Base-by-base conservation (phyloP, 805 yeast species). In the Wickerhamiella bombiphila region DNA sequence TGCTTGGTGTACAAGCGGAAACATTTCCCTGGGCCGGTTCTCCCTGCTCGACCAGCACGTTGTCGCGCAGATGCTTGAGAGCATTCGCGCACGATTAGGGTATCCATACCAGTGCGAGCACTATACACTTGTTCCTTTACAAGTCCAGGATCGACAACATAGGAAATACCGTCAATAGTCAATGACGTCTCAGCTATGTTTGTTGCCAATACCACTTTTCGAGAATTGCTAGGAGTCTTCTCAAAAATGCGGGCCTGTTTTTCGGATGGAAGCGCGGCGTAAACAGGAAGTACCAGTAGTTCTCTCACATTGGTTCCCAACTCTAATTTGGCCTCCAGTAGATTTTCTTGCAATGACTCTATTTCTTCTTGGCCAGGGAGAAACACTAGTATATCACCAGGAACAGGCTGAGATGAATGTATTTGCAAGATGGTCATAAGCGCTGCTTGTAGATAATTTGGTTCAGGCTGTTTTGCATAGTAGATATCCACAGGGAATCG, bases 131-230 rank as follows among this genome's bases (percentile, higher is more conserved):
- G 86, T 34, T 86, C 72, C 57, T 91, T 91, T 13, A 86, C 88
- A 57, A 80, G 85, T 0, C 98, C 98, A 0, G 96, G 93, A 53
- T 91, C 98, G 19, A 91, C 72, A 22, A 91, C 98, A 53, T 75
- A 91, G 45, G 68, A 77, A 25, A 91, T 79, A 9, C 95, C 95
- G 56, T 88, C 95, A 42, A 91, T 86, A 3, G 98, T 91, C 50
- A 91, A 74, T 6, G 97, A 88, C 0, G 98, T 91, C 58, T 88
- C 98, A 0, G 97, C 98, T 48, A 88, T 91, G 51, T 88, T 88
- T 1, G 98, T 91, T 0, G 98, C 97, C 39, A 91, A 63, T 6
- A 91, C 82, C 3, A 86, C 93, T 54, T 91, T 91, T 37, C 98
- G 43, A 14, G 34, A 16, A 1, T 82, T 83, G 14, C 60, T 57